Conservation (phyloP, 2,329 filamentous ascomycete genomes). For the Elsinoe necatrix region DNA sequence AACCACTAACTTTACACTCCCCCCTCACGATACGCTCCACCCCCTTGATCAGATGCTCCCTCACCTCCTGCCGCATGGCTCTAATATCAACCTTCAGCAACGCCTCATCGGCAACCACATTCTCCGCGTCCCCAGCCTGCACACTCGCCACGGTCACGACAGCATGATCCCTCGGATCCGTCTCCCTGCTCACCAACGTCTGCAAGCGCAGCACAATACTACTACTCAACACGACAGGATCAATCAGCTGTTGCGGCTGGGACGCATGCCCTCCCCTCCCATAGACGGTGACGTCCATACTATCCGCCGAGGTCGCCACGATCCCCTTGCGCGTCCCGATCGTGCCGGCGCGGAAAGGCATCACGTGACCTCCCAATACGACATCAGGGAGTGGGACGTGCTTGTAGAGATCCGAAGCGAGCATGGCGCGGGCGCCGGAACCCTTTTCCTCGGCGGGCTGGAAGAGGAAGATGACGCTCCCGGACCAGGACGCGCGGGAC, state of each 20-base stretch:
- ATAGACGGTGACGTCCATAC: constrained; percentile 43
- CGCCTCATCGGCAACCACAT: constrained; percentile 50
- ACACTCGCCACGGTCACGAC: constrained; percentile 52
- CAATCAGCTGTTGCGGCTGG: constrained; percentile 48
- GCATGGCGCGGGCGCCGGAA: constrained; percentile 54
- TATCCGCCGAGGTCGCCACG: constrained; percentile 36
- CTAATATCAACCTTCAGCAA: constrained; percentile 49
- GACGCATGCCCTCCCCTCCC: constrained; percentile 52
- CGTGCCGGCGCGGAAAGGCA: constrained; percentile 35
- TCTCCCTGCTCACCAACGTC: constrained; percentile 49
- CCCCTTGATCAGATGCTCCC: constrained; percentile 39
- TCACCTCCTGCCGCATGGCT: constrained; percentile 38
- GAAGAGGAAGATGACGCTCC: constrained; percentile 56
- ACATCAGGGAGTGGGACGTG: constrained; percentile 48
- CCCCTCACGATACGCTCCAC: constrained; percentile 48
- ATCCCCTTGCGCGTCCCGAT: constrained; percentile 37
- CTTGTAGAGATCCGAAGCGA: constrained; percentile 50
- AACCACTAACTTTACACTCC: constrained; percentile 45
- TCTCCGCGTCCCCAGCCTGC: constrained; percentile 52
- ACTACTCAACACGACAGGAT: constrained; percentile 51
- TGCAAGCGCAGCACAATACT: constrained; percentile 51
- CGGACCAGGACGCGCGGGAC: constrained; percentile 45
- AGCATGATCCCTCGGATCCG: constrained; percentile 45
- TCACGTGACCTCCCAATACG: constrained; percentile 50
- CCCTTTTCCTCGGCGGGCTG: constrained; percentile 61